A percentile compares a stretch with the other conserved stretches of the same genome.
Evolutionary conservation across 2,329 filamentous ascomycete species (phyloP).

Genomic region (Monilinia fructigena): DNA sequence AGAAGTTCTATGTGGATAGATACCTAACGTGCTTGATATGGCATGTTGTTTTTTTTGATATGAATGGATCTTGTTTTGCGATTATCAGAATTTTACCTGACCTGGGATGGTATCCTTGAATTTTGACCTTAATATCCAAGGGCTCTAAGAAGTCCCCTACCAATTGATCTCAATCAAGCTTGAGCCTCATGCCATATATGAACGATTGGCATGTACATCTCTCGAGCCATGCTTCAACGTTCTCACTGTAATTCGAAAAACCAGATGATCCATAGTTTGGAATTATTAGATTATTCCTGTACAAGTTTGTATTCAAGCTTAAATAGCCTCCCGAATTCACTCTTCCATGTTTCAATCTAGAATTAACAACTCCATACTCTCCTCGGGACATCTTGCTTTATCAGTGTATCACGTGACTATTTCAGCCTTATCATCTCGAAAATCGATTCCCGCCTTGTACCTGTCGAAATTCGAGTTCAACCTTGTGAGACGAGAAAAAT

Average conservation of each 20-base stretch:
- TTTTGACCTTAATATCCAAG: not conserved
- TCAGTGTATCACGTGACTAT: not conserved
- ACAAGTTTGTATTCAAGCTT: too few species aligned
- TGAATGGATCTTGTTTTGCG: constrained; percentile 16
- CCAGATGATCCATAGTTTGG: too few species aligned
- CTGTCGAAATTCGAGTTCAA: not conserved
- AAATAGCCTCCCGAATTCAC: too few species aligned
- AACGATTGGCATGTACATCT: not conserved
- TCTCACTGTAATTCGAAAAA: too few species aligned
- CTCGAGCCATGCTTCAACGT: too few species aligned
- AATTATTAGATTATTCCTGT: too few species aligned
- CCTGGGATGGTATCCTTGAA: not conserved
- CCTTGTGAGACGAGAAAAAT: constrained; percentile 7
- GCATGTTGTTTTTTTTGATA: constrained; percentile 19
- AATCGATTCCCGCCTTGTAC: constrained; percentile 17
- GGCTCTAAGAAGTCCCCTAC: not conserved
- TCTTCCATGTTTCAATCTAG: too few species aligned
- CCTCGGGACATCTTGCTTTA: too few species aligned
- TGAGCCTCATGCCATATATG: too few species aligned
- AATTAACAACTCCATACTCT: too few species aligned
- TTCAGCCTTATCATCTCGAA: constrained; percentile 11
- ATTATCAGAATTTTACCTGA: not conserved
- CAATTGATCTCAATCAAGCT: not conserved
- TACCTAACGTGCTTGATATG: constrained; percentile 10
- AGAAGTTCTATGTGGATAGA: constrained; percentile 26